phyloP scores from a whole-genome alignment of 306 rosid species.

The Corylus heterophylla region DNA sequence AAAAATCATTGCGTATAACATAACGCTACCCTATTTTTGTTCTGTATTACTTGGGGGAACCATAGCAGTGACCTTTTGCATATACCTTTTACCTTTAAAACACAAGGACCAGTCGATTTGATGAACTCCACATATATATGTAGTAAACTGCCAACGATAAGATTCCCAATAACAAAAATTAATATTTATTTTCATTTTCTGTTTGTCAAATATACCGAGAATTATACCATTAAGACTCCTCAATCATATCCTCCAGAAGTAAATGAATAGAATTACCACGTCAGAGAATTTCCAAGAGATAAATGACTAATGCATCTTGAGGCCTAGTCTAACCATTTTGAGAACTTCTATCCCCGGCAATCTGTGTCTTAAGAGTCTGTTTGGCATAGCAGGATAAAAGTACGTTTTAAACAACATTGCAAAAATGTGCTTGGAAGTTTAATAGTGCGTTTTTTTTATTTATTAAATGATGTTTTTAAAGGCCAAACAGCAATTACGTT shows the following conservation, averaged over 20 bases:
- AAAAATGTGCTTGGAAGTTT: too few relatives aligned
- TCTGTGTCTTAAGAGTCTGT: too few relatives aligned
- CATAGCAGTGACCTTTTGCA: neutral
- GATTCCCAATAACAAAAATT: neutral
- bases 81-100: neutral
- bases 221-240: neutral
- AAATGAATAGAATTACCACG: too few relatives aligned
- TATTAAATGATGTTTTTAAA: too few relatives aligned
- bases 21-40: neutral
- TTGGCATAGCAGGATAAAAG: too few relatives aligned
- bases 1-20: neutral
- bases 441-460: too few relatives aligned
- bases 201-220: neutral
- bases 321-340: neutral
- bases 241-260: neutral
- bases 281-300: too few relatives aligned
- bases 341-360: too few relatives aligned
- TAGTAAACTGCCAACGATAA: neutral
- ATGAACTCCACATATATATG: neutral
- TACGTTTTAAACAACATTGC: too few relatives aligned
- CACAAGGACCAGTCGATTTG: neutral
- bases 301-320: neutral
- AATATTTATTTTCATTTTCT: neutral
- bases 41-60: neutral
- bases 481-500: too few relatives aligned